A percentile compares a stretch with the other conserved stretches of the same genome.
Evolutionary conservation across 2,329 filamentous ascomycete genomes (phyloP).

Genomic region (Seiridium unicorne): DNA sequence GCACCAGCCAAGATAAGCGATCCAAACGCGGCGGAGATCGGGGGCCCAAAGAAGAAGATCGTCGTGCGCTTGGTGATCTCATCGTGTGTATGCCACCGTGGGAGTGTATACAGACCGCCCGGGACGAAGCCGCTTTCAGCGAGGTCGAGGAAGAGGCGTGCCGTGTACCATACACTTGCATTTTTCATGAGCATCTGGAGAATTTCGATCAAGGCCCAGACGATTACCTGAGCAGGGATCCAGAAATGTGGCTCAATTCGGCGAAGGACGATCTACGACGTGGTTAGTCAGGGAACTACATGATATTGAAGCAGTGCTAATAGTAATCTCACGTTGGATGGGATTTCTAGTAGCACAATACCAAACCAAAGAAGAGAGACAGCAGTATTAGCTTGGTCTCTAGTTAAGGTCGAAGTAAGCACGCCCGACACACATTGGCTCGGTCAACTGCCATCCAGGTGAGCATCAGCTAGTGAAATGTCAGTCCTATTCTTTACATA

Average conservation of each 20-base stretch:
- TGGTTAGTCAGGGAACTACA: neutral
- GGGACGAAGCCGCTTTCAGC: constrained; percentile 19
- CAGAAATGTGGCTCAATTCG: constrained; percentile 18
- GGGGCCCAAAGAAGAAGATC: constrained; percentile 16
- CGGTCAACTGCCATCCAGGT: constrained; percentile 22
- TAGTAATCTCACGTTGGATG: constrained; percentile 13
- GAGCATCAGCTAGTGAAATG: constrained; percentile 15
- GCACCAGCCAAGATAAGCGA: constrained; percentile 19
- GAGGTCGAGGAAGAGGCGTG: constrained; percentile 15
- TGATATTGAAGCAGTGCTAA: too few relatives aligned
- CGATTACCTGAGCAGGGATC: constrained; percentile 16
- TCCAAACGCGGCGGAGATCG: constrained; percentile 16
- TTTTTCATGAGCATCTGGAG: constrained; percentile 14
- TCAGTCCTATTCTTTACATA: neutral
- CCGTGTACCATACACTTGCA: constrained; percentile 15
- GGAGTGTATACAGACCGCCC: constrained; percentile 16
- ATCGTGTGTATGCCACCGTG: constrained; percentile 15
- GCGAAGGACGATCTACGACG: constrained; percentile 14
- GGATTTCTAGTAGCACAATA: constrained; percentile 19
- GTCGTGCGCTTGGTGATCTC: constrained; percentile 19
- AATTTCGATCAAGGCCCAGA: constrained; percentile 16
- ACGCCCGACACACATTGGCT: constrained; percentile 19
- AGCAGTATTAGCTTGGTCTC: constrained; percentile 18
- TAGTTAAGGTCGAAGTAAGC: constrained; percentile 20
- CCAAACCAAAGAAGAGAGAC: constrained; percentile 19